Evolutionary conservation across 192 early-diverging fungal species (phyloP), one percentile per base, ranked within the genome.

Genomic region (Coemansia sp.): DNA sequence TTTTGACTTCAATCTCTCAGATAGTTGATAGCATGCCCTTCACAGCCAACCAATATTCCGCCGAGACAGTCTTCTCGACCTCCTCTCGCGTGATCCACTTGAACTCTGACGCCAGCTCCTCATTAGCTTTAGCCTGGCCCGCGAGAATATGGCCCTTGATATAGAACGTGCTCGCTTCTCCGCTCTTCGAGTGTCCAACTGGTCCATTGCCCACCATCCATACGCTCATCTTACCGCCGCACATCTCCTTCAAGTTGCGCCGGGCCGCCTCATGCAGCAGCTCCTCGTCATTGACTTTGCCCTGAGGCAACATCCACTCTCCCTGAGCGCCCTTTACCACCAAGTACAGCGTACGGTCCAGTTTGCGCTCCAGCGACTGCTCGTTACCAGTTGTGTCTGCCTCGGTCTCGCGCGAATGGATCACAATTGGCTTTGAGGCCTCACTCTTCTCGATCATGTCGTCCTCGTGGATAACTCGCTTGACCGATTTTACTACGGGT

Each of bases 171-270:
- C 82, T 86, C 40, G 77, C 51, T n/a, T 74, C 79, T 18, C 64
- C 73, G 5, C 69, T 41, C 62, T 83, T 77, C 67, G 88, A 84
- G 70, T 93, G 89, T 9, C 93, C 92, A 47, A 95, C 87, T 4
- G 95, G 95, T 18, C 90, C 89, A 63, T 86, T 78, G 22, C 94
- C 94, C 11, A 97, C 95, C 52, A 92, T 87, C 94, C 94, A 97
- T 18, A 89, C 85, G 69, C 93, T 91, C 90, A 95, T 90, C 57
- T 87, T 78, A 38, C 71, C 75, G 57, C 94, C 95, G 76, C 92
- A 93, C 44, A 84, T 82, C 40, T 91, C 90, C 43, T 79, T 78
- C 64, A 96, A 75, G 61, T 87, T 86, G 70, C 93, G 89, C 65
- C 85, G 81, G 41, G 95, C 93, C 52, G 92, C 93, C 88, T 94